A percentile compares a stretch with the other conserved stretches of the same genome.
These are phyloP conservation scores for Thalassiosira hispida DNA, from an alignment of 352 stramenopile species.

Conservation along the genomic window DNA sequence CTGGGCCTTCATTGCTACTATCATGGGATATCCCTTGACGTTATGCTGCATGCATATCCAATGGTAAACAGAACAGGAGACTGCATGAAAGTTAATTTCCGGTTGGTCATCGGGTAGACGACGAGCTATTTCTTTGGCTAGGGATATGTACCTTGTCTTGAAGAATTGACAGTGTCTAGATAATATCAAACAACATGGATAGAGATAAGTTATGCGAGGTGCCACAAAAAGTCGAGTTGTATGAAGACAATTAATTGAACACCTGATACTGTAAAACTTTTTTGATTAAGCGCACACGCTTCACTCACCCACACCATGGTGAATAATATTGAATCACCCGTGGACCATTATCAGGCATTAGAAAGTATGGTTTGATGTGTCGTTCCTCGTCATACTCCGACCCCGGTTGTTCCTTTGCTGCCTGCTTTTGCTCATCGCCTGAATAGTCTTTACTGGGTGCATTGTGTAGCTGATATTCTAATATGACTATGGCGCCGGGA, in stretches of 20 bases:
- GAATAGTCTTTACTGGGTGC: conserved; percentile 39
- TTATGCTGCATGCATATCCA: conserved; percentile 52
- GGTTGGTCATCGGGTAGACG: conserved; percentile 25
- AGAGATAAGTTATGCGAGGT: background rate
- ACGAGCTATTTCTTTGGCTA: conserved; percentile 51
- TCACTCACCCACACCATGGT: conserved; percentile 55
- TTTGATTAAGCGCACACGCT: too few relatives aligned
- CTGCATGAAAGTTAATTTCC: conserved; percentile 54
- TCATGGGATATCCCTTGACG: conserved; percentile 51
- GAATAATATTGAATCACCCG: conserved; percentile 59
- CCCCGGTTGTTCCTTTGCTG: conserved; percentile 14
- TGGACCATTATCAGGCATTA: conserved; percentile 34
- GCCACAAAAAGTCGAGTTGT: background rate
- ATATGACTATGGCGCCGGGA: conserved; percentile 34
- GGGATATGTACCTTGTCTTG: conserved; percentile 53
- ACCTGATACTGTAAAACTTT: too few relatives aligned
- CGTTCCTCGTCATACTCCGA: conserved; percentile 43
- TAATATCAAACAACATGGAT: background rate
- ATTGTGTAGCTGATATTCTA: conserved; percentile 61
- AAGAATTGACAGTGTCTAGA: conserved; percentile 54
- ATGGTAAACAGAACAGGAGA: conserved; percentile 63
- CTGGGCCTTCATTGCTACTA: conserved; percentile 41
- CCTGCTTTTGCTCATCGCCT: conserved; percentile 30
- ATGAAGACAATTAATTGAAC: too few relatives aligned
- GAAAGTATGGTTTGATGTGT: conserved; percentile 55